Conservation (phyloP, 2,329 filamentous ascomycete species). For the Coniochaeta sp. region DNA sequence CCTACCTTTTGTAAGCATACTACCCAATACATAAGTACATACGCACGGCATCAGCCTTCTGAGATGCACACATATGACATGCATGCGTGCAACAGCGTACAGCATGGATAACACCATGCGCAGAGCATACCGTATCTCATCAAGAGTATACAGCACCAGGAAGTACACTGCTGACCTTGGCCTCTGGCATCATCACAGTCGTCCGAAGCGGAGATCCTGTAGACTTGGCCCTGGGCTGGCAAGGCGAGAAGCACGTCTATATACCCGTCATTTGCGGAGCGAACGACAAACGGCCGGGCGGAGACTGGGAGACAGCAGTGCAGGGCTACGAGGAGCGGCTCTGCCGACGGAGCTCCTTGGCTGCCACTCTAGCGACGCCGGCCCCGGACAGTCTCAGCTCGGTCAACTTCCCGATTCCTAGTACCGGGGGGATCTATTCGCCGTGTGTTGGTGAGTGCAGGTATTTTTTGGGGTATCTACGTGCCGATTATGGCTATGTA, state of each 20-base stretch:
- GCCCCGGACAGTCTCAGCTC: slow-evolving; percentile 36
- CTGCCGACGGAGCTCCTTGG: slow-evolving; percentile 66
- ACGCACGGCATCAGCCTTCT: neutral
- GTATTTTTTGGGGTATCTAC: too few species aligned
- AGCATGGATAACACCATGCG: neutral
- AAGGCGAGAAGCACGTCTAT: slow-evolving; percentile 22
- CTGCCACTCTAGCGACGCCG: slow-evolving; percentile 57
- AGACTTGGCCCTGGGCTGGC: slow-evolving; percentile 52
- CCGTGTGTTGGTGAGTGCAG: slow-evolving; percentile 49
- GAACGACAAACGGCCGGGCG: slow-evolving; percentile 68
- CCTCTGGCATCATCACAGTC: slow-evolving; percentile 18
- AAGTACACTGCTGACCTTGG: neutral
- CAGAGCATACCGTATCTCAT: neutral
- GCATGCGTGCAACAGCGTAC: slow-evolving; percentile 1
- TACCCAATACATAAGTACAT: neutral
- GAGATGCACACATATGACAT: neutral
- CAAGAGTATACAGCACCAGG: neutral
- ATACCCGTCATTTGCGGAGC: slow-evolving; percentile 66
- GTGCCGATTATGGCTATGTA: neutral
- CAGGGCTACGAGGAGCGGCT: slow-evolving; percentile 65
- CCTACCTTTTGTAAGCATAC: slow-evolving; percentile 33
- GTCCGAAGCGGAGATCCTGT: slow-evolving; percentile 52
- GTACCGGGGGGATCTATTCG: slow-evolving; percentile 62
- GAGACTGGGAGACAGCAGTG: slow-evolving; percentile 65
- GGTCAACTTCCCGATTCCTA: slow-evolving; percentile 64